These are phyloP conservation scores for Naganishia cerealis DNA, from an alignment of 1,284 basidiomycete genomes.

Conservation along the genomic window DNA sequence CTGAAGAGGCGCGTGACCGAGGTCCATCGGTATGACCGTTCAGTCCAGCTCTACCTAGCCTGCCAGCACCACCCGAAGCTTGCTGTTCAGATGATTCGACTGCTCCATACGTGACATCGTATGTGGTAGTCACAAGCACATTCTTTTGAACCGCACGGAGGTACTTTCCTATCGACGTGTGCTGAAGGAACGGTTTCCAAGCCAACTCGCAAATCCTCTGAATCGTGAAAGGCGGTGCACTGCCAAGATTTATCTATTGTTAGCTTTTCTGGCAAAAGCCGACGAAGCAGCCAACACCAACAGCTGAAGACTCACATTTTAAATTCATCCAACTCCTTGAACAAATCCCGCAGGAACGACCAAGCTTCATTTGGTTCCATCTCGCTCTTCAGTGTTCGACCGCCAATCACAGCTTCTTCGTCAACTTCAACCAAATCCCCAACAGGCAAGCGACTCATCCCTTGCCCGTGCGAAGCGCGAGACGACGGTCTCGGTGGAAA, in stretches of 20 bases:
- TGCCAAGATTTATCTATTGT: conserved; percentile 37
- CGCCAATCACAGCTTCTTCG: conserved; percentile 52
- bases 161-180: conserved; percentile 81
- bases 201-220: conserved; percentile 88
- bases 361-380: conserved; percentile 64
- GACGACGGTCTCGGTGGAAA: conserved; percentile 61
- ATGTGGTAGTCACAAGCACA: conserved; percentile 74
- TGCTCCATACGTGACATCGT: conserved; percentile 29
- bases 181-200: conserved; percentile 67
- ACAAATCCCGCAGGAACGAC: conserved; percentile 63
- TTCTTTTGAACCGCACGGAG: conserved; percentile 83
- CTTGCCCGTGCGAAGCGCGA: background rate
- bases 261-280: too few relatives aligned
- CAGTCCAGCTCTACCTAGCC: conserved; percentile 2
- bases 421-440: conserved; percentile 45
- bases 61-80: background rate
- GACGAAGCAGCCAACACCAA: too few relatives aligned
- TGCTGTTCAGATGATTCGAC: background rate
- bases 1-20: conserved; percentile 56
- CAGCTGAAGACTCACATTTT: conserved; percentile 47
- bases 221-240: conserved; percentile 83
- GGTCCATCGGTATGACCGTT: background rate
- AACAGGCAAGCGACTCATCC: conserved; percentile 20
- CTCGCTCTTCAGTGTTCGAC: conserved; percentile 59
- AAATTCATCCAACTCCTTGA: conserved; percentile 70